Base-by-base conservation (phyloP, 495 filamentous ascomycete species). In the Trichoderma erinaceum region DNA sequence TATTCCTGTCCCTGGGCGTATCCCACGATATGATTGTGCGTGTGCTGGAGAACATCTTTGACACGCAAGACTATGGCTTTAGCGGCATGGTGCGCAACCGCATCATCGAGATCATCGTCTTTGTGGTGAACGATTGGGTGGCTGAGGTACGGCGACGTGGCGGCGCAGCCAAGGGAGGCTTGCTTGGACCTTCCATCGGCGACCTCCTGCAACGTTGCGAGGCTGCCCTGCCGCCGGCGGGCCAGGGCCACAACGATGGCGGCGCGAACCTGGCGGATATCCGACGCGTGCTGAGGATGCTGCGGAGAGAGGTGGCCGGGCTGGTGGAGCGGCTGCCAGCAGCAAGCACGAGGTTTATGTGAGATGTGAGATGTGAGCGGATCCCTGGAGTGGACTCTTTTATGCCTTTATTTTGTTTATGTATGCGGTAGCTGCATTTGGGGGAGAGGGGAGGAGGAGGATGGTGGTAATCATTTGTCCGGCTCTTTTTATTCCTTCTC, bases 11-110 rank as follows among this genome's bases (percentile, higher is more conserved):
- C 48, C 84, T 97, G 21, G 86, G 84, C 13, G 87, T 97, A 25
- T 81, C 90, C 12, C 87, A 88, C 71, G 90, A 96, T 69, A 82
- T 87, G 2, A 80, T 97, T 18, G 83, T 91, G 71, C 80, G 87
- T 21, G 87, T 92, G 44, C 84, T 99, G 10, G 95, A 97, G 74
- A 79, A 80, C 41, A 88, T 96, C 82, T 93, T 89, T 73, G 93
- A 94, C 76, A 85, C 87, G 52, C 88, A 96, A 70, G 90, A 95
- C 73, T 82, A 87, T 8, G 95, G 96, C 0, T 97, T 97, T 77
- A 83, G 86, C 27, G 90, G 88, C 7, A 74, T 79, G n/a, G 71
- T 74, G 25, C 75, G 78, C 38, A 80, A 72, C 44, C 68, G 71
- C 1, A 70, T 84, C 4, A 73, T 80, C 3, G 78, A 81, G 66